phyloP scores from a whole-genome alignment of 805 yeast genomes.

The Sugiyamaella boreocaroliniensis region DNA sequence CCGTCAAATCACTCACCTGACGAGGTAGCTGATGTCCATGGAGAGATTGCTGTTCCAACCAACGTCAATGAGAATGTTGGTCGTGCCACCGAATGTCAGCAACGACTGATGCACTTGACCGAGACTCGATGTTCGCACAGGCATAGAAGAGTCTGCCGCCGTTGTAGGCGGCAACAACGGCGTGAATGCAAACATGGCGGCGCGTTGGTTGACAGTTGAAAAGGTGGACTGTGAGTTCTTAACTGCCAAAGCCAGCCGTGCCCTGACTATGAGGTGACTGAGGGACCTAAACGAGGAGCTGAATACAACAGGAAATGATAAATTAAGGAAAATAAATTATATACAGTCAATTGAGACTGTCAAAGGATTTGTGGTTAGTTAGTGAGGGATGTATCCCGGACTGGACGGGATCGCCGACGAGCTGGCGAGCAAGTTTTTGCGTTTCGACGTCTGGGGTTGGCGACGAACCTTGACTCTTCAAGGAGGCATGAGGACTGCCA shows the following conservation, averaged over 20 bases:
- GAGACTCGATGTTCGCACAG: neutral
- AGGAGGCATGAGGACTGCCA: neutral
- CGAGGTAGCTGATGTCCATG: conserved; percentile 15
- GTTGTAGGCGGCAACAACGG: conserved; percentile 20
- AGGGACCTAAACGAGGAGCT: too few species aligned
- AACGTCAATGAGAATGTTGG: conserved; percentile 31
- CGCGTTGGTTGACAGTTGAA: neutral
- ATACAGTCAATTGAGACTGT: neutral
- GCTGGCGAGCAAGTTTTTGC: neutral
- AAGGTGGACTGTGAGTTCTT: neutral
- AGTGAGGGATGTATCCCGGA: too few species aligned
- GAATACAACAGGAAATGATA: neutral
- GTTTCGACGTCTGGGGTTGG: neutral
- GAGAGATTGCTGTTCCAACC: conserved; percentile 35
- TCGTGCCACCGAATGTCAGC: conserved; percentile 28
- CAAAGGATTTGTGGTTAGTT: neutral
- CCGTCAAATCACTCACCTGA: neutral
- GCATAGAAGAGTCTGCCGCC: neutral
- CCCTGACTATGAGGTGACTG: neutral
- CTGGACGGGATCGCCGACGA: neutral
- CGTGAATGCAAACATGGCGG: conserved; percentile 30
- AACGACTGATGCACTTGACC: conserved; percentile 24
- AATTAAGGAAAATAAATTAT: neutral
- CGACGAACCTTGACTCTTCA: neutral
- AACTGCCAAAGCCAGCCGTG: neutral